A percentile compares a stretch with the other conserved stretches of the same genome.
phyloP scores from a whole-genome alignment of 2,329 filamentous ascomycete genomes.

The Paraphoma chrysanthemicola region DNA sequence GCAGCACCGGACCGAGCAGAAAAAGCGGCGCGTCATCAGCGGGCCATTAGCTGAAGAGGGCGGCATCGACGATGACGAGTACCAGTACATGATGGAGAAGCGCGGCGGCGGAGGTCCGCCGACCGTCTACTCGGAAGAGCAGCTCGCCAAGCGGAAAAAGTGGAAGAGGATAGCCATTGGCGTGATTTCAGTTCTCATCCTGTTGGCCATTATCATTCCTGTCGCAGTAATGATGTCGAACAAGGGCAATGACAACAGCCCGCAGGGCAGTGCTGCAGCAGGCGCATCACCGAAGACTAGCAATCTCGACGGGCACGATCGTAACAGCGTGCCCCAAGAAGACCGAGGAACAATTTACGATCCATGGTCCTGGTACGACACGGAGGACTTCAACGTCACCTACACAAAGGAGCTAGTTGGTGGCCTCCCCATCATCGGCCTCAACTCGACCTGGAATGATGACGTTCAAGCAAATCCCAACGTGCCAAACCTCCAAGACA shows the following conservation, averaged over 20 bases:
- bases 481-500: slow-evolving; percentile 76
- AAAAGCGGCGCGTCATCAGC: slow-evolving; percentile 53
- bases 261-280: slow-evolving; percentile 29
- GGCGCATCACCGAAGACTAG: slow-evolving; percentile 48
- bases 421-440: slow-evolving; percentile 87
- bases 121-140: slow-evolving; percentile 48
- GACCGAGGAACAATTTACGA: slow-evolving; percentile 82
- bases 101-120: slow-evolving; percentile 48
- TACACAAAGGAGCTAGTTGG: slow-evolving; percentile 88
- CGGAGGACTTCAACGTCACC: slow-evolving; percentile 89
- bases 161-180: slow-evolving; percentile 61
- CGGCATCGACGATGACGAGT: slow-evolving; percentile 51
- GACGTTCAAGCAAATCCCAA: slow-evolving; percentile 77
- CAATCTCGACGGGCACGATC: slow-evolving; percentile 54
- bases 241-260: slow-evolving; percentile 45
- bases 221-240: slow-evolving; percentile 55
- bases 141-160: slow-evolving; percentile 49
- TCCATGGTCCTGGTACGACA: slow-evolving; percentile 91
- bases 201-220: slow-evolving; percentile 56
- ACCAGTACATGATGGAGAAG: slow-evolving; percentile 49
- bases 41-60: slow-evolving; percentile 56
- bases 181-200: slow-evolving; percentile 45
- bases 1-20: slow-evolving; percentile 38
- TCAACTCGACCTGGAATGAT: slow-evolving; percentile 87
- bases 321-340: slow-evolving; percentile 56